Evolutionary conservation across 768 basidiomycete genomes (phyloP).

Genomic region (Solioccasus polychromus): DNA sequence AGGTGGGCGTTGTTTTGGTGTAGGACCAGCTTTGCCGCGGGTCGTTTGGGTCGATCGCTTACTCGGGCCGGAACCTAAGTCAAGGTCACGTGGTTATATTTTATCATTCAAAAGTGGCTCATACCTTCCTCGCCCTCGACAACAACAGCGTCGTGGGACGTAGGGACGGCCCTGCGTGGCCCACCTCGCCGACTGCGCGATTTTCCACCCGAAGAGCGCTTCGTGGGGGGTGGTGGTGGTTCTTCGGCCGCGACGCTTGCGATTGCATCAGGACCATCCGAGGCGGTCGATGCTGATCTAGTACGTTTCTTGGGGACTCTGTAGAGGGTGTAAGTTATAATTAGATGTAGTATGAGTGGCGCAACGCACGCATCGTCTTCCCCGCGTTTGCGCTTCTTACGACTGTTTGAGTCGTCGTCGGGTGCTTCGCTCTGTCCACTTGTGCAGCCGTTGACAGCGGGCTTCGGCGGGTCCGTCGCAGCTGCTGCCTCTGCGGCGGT

Average conservation of each 20-base stretch:
- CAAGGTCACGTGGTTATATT: constrained; percentile 35
- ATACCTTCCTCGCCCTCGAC: constrained; percentile 67
- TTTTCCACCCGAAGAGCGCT: constrained; percentile 26
- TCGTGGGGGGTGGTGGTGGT: constrained; percentile 34
- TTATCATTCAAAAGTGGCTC: constrained; percentile 21
- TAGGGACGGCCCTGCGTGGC: constrained; percentile 23
- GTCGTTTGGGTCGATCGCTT: constrained; percentile 41
- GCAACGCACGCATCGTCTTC: constrained; percentile 68
- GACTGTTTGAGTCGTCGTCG: constrained; percentile 48
- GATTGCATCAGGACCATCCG: constrained; percentile 50
- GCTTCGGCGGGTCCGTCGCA: constrained; percentile 39
- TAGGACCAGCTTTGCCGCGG: constrained; percentile 31
- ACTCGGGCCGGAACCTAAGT: constrained; percentile 33
- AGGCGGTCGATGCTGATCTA: constrained; percentile 69
- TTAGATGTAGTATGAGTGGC: not conserved
- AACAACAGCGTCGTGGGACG: constrained; percentile 21
- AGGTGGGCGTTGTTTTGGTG: constrained; percentile 32
- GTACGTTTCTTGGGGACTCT: constrained; percentile 67
- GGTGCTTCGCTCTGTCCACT: constrained; percentile 42
- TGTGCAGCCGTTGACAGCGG: constrained; percentile 35
- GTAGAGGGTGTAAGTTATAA: constrained; percentile 13
- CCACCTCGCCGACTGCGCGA: constrained; percentile 33
- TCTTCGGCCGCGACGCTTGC: constrained; percentile 40
- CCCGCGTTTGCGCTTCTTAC: constrained; percentile 72
- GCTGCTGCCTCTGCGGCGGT: constrained; percentile 70